Conservation (phyloP, 1,284 basidiomycete species). For the Apiotrichum brassicae region DNA sequence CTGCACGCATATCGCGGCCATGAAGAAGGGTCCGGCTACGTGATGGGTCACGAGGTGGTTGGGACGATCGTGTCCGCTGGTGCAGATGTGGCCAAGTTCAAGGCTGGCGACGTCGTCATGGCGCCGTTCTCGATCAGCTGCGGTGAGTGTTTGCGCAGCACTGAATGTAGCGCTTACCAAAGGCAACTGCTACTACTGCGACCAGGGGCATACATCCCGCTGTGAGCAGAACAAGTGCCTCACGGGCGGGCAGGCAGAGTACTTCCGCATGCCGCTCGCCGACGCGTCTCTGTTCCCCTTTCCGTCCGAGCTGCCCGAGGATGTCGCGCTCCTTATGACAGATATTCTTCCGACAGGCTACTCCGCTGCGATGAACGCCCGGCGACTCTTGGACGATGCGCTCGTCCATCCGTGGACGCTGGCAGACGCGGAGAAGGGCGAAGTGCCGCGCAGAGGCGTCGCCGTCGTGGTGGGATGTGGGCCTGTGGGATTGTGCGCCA, state of each 20-base stretch:
- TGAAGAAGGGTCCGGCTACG: constrained; percentile 37
- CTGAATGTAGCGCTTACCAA: neutral
- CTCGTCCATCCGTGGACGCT: constrained; percentile 22
- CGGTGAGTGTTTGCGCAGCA: constrained; percentile 59
- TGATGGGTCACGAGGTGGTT: constrained; percentile 71
- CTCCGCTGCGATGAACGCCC: constrained; percentile 46
- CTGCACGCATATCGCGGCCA: constrained; percentile 69
- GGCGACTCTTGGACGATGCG: constrained; percentile 33
- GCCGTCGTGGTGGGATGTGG: constrained; percentile 49
- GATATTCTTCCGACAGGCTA: constrained; percentile 50
- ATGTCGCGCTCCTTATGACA: constrained; percentile 47
- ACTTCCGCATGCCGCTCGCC: constrained; percentile 63
- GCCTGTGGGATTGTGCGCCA: constrained; percentile 48
- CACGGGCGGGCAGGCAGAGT: constrained; percentile 82
- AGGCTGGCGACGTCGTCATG: constrained; percentile 74
- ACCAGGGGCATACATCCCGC: constrained; percentile 66
- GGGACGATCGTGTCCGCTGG: constrained; percentile 71
- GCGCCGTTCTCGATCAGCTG: constrained; percentile 80
- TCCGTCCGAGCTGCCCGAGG: constrained; percentile 39
- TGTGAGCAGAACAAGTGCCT: constrained; percentile 62
- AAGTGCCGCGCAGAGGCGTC: constrained; percentile 31
- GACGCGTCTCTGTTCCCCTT: constrained; percentile 46
- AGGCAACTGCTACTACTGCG: constrained; percentile 54
- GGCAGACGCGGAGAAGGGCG: constrained; percentile 25
- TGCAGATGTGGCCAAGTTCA: constrained; percentile 58